These are phyloP conservation scores for Cytospora schulzeri DNA, from an alignment of 2,329 filamentous ascomycete genomes.

Conservation along the genomic window DNA sequence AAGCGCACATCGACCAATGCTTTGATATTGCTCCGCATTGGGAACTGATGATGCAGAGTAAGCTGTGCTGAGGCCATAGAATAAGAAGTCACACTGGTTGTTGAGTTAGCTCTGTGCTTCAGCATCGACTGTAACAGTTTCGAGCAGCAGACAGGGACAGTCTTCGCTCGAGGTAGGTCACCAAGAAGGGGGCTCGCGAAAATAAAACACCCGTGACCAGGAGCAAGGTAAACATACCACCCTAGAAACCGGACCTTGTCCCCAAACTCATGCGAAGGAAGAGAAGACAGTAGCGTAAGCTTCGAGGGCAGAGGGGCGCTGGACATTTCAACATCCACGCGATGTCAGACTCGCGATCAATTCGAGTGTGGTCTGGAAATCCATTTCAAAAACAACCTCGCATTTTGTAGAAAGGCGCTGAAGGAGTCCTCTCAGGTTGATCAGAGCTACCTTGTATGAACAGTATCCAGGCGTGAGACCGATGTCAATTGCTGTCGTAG, in stretches of 20 bases:
- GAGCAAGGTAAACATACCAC: slow-evolving; percentile 63
- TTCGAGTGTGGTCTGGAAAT: neutral
- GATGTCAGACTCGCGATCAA: neutral
- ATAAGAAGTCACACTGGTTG: slow-evolving; percentile 52
- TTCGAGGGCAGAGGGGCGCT: slow-evolving; percentile 64
- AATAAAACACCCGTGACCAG: neutral
- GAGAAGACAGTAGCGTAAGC: slow-evolving; percentile 65
- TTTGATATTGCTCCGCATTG: slow-evolving; percentile 46
- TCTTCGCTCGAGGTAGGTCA: neutral
- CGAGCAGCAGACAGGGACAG: neutral
- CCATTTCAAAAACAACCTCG: slow-evolving; percentile 10
- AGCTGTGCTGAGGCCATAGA: slow-evolving; percentile 60
- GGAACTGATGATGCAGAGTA: slow-evolving; percentile 68
- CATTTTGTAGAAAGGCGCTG: neutral
- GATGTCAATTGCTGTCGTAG: neutral
- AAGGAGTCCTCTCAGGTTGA: neutral
- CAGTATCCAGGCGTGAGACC: neutral
- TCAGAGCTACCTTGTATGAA: neutral
- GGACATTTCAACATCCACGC: slow-evolving; percentile 45
- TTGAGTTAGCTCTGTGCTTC: slow-evolving; percentile 25
- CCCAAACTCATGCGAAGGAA: slow-evolving; percentile 54
- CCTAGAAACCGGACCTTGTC: slow-evolving; percentile 91
- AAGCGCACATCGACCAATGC: slow-evolving; percentile 72
- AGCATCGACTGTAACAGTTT: neutral
- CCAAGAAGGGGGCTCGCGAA: neutral